Base-by-base conservation (phyloP, 1,284 basidiomycete genomes). In the Leccinum subrobustum region DNA sequence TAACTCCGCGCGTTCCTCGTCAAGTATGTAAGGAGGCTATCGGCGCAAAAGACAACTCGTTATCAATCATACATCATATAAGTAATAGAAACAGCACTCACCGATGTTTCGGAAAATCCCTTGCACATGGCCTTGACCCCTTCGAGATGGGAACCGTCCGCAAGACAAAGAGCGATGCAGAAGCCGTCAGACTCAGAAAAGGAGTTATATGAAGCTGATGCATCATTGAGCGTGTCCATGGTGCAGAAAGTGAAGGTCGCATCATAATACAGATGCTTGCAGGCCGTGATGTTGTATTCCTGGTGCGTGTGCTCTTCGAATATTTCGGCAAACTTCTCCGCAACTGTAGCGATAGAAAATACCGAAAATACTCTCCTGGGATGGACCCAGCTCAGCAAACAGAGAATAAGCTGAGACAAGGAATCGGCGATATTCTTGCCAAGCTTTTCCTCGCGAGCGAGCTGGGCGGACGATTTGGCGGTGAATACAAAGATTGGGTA, bases 171-270 rank as follows among this genome's bases (percentile, higher is more conserved):
- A 9, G 76, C 67, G 60, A 76, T 77, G 12, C 64, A 53, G 31
- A 73, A 62, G 35, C 74, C 72, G 14, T 61, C 60, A 2, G 62
- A 48, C 29, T 60, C 61, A 3, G 56, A n/a, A 35, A 60, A n/a
- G 20, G n/a, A 67, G 63, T 42, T 71, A 61, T 29, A 69, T 12
- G 74, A 64, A n/a, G 56, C 53, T 1, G 65, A 65, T 6, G 74
- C 62, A 20, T 65, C 63, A 3, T 66, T 70, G 61, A 90, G 71
- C 0, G 83, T 80, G 8, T 69, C 50, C 7, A 54, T 61, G 1
- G 83, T 85, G 71, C 86, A 87, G 63, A 78, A 83, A 12, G 82
- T 79, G 58, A 88, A 78, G 55, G 77, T 82, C 0, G 88, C 85
- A 20, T 80, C 79, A 65, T 91, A 91, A 69, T 89, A 91, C 0